phyloP scores from a whole-genome alignment of 2,329 filamentous ascomycete genomes.

The Colletotrichum melonis region DNA sequence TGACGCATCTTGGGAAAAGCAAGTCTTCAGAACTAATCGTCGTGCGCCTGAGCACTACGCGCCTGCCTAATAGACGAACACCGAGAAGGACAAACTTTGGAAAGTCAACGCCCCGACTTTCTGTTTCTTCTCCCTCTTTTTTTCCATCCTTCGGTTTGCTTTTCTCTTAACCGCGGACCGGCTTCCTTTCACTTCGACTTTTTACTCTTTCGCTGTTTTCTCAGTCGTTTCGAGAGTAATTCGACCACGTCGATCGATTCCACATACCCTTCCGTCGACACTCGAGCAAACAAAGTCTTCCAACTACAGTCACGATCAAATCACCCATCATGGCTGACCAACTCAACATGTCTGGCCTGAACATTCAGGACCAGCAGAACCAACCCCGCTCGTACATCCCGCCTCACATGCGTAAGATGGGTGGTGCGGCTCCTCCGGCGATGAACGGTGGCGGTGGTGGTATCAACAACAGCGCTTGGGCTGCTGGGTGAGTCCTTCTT shows the following conservation, averaged over 20 bases:
- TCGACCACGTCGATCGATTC: constrained; percentile 10
- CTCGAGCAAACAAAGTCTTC: constrained; percentile 8
- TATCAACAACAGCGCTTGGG: constrained; percentile 67
- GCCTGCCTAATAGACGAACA: constrained; percentile 44
- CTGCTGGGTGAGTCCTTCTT: constrained; percentile 52
- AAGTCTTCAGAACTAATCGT: constrained; percentile 35
- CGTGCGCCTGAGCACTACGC: constrained; percentile 36
- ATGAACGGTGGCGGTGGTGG: constrained; percentile 49
- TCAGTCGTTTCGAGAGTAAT: constrained; percentile 45
- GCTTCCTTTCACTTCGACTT: constrained; percentile 36
- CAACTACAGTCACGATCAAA: constrained; percentile 34
- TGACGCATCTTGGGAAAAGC: constrained; percentile 56
- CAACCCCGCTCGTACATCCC: constrained; percentile 81
- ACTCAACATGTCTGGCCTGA: constrained; percentile 84
- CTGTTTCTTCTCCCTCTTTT: constrained; percentile 37
- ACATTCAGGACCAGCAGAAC: constrained; percentile 62
- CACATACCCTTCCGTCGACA: constrained; percentile 29
- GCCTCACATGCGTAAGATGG: constrained; percentile 79
- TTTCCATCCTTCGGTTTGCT: constrained; percentile 35
- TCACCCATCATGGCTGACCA: constrained; percentile 79
- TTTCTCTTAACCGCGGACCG: constrained; percentile 35
- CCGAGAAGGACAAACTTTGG: constrained; percentile 41
- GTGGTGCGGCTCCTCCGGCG: constrained; percentile 48
- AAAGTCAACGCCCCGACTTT: constrained; percentile 43
- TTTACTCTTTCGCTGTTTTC: constrained; percentile 18